Base-by-base conservation (phyloP, 2,329 filamentous ascomycete genomes). In the Acarospora socialis region DNA sequence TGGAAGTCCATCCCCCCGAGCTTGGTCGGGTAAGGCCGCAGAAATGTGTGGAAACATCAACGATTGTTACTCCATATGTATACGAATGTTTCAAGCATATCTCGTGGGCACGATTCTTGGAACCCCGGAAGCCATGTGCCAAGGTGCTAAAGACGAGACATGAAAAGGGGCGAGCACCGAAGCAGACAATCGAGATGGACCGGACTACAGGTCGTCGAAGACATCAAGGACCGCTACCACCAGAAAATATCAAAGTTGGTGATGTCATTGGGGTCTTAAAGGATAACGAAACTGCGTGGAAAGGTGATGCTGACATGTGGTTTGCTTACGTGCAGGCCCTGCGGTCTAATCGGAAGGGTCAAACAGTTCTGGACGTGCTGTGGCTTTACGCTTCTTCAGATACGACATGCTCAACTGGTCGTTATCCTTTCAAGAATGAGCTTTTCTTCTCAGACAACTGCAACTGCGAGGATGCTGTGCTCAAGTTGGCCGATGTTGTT, bases 361-460 rank as follows among this genome's bases (percentile, higher is more conserved):
- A 39, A 10, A 53, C 50, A 0, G 55, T 56, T 2, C 70, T 84
- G 7, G 65, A 76, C 33, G 68, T 84, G 0, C 62, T 79, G 1
- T 90, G 81, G 81, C 58, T 90, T 0, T 87, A 86, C 42, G 62
- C 68, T 2, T 68, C 81, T 0, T 59, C 62, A 0, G 76, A 90
- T 33, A 90, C 82, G 0, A 68, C 76, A 0, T 80, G 83, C 25
- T 68, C 65, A 0, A 55, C 66, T 4, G 73, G 76, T 53, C 65
- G 63, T 7, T 92, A 87, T 43, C 76, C 77, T 0, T 75, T 71
- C 51, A 39, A 55, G 0, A 80, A 84, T 31, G 81, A 92, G 51
- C 52, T 90, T 0, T 90, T 90, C 39, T 53, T 87, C 0, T 81
- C 75, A 0, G 70, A 83, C 30, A 73, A 84, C 36, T 87, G 82